phyloP scores from a whole-genome alignment of 192 early-diverging fungal species.

The Cetraspora pellucida region DNA sequence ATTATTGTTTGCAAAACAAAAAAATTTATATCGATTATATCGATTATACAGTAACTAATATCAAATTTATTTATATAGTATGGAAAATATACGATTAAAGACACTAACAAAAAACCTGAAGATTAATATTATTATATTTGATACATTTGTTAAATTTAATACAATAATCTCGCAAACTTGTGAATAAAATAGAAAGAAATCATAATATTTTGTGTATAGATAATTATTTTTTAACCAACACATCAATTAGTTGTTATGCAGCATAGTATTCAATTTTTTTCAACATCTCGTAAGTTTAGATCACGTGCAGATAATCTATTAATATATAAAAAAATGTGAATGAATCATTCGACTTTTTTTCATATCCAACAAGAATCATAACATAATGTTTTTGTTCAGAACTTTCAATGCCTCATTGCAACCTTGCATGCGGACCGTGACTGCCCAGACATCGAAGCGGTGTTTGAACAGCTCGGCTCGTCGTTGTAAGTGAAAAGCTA shows the following conservation, averaged over 20 bases:
- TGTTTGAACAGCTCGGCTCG: constrained; percentile 8
- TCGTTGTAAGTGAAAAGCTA: constrained; percentile 8
- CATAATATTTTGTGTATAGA: too few relatives aligned
- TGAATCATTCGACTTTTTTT: too few relatives aligned
- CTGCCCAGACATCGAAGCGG: background rate
- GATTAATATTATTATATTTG: background rate
- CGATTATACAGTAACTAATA: background rate
- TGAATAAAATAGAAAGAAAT: too few relatives aligned
- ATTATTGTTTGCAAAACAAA: background rate
- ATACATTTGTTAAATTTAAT: too few relatives aligned
- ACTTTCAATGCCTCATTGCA: background rate
- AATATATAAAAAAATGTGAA: too few relatives aligned
- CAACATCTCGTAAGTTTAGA: too few relatives aligned
- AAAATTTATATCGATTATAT: background rate
- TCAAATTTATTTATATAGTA: constrained; percentile 41
- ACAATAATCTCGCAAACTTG: too few relatives aligned
- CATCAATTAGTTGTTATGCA: too few relatives aligned
- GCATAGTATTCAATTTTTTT: too few relatives aligned
- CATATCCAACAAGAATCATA: too few relatives aligned
- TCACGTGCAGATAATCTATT: too few relatives aligned
- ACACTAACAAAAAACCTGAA: constrained; percentile 46
- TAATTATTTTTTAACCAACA: too few relatives aligned
- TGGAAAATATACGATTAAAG: constrained; percentile 67
- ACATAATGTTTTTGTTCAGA: background rate
- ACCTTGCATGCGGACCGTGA: background rate